Base-by-base conservation (phyloP, 495 filamentous ascomycete species). In the Astrocystis sublimbata region DNA sequence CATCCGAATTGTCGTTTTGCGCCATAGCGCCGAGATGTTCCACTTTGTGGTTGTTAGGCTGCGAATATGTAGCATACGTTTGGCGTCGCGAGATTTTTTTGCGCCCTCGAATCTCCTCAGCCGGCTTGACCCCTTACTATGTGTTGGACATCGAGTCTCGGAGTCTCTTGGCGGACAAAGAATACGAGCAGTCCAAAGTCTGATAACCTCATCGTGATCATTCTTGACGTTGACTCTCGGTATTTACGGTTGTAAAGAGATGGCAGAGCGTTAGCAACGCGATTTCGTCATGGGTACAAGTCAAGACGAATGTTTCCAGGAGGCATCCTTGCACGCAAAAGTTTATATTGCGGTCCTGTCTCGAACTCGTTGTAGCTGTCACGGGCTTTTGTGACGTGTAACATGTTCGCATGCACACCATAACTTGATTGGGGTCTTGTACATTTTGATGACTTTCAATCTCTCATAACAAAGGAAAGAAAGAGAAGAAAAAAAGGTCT, bases 261-360 rank as follows among this genome's bases (percentile, higher is more conserved):
- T 6, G 24, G 36, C 13, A 30, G 52, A 56, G 6, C 38, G 2
- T 15, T 8, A 21, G 52, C 35, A 4, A 41, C 52, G 31, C 52
- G 8, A 23, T 52, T 52, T 1, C 42, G 23, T 38, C 33, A 7
- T 35, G 21, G 58, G 46, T 33, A 9, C 19, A 59, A 10, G 33
- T 31, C 30, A 38, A 24, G 13, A 51, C 33, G 46, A 60, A 21
- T 30, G 58, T 31, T n/a, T 51, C 24, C 46, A 42, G 41, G 42
- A 31, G 23, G 9, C 15, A 42, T 19, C 46, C 26, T 57, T 45
- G 15, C 9, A 45, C n/a, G 17, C 15, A 24, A 51, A 60, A 60
- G 45, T 46, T 60, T 60, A 60, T 60, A 51, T 51, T 60, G 58
- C 26, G 46, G 45, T 17, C 30, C 58, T 17, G 6, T 52, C 13